phyloP scores from a whole-genome alignment of 2,329 filamentous ascomycete genomes.

The Boeremia exigua region DNA sequence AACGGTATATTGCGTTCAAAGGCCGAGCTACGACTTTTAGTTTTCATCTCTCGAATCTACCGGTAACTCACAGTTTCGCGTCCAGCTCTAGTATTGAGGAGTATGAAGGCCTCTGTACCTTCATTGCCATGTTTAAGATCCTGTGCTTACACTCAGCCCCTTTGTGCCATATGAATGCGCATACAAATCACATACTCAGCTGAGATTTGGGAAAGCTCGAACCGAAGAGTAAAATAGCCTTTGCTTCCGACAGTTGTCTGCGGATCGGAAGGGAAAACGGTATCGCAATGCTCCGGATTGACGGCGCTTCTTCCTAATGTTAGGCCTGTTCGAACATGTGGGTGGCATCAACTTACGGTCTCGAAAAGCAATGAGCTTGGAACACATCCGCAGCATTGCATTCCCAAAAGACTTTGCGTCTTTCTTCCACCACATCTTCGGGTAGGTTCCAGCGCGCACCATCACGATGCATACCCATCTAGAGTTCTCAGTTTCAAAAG shows the following conservation, averaged over 20 bases:
- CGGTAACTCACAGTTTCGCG: background rate
- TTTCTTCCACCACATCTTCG: slow-evolving; percentile 7
- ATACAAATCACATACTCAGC: background rate
- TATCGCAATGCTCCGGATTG: slow-evolving; percentile 4
- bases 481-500: background rate
- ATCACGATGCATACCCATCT: slow-evolving; percentile 12
- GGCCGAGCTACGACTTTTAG: background rate
- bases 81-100: background rate
- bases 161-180: background rate
- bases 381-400: slow-evolving; percentile 9
- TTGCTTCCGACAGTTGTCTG: background rate
- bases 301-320: background rate
- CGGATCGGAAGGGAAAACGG: background rate
- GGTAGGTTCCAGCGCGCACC: slow-evolving; percentile 6
- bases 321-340: background rate
- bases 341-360: background rate
- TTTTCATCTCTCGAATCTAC: background rate
- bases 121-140: background rate
- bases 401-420: slow-evolving; percentile 10
- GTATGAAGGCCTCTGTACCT: background rate
- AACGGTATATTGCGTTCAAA: slow-evolving; percentile 10
- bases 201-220: slow-evolving; percentile 9
- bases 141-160: background rate
- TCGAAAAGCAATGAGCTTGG: slow-evolving; percentile 10
- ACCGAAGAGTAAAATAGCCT: slow-evolving; percentile 5